These are phyloP conservation scores for Murraya paniculata DNA, from an alignment of 345 rosid species.

Conservation along the genomic window DNA sequence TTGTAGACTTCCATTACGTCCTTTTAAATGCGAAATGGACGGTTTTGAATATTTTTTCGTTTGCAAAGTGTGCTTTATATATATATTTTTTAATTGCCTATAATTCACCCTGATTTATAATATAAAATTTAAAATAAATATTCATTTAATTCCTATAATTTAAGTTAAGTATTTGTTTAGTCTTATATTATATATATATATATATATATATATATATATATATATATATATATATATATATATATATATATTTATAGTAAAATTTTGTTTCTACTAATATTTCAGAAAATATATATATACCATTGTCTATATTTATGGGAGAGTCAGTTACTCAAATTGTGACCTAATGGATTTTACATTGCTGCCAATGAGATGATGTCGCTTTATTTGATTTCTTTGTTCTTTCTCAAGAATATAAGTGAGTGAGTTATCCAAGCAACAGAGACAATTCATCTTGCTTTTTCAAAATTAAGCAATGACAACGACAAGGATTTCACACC, in stretches of 20 bases:
- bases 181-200: rapidly evolving
- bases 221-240: rapidly evolving
- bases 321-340: too few species aligned
- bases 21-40: not conserved
- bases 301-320: too few species aligned
- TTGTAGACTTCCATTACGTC: not conserved
- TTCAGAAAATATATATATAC: too few species aligned
- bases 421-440: not conserved
- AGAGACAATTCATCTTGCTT: not conserved
- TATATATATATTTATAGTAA: too few species aligned
- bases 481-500: not conserved
- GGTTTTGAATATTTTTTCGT: not conserved
- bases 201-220: too few species aligned
- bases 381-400: not conserved
- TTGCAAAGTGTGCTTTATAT: not conserved
- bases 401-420: not conserved
- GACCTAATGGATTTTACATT: too few species aligned
- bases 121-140: too few species aligned
- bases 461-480: not conserved
- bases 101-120: not conserved
- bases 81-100: not conserved
- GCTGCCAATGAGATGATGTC: not conserved
- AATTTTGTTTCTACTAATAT: too few species aligned
- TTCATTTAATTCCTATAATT: too few species aligned
- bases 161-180: rapidly evolving